Conservation (phyloP, 345 rosid species). For the Aethionema arabicum region DNA sequence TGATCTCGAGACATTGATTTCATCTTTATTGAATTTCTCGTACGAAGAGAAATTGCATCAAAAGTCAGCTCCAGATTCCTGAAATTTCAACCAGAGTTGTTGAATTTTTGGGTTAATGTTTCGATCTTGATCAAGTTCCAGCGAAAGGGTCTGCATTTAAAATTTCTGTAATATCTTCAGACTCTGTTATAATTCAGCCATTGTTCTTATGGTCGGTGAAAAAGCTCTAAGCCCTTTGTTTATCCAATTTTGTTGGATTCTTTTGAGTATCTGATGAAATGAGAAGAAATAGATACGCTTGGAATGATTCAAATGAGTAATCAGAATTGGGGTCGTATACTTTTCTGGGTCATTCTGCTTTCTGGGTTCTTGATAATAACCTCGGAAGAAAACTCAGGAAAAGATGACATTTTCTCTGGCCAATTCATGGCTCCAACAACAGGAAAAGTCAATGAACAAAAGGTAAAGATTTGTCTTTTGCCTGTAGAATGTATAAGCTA, state of each 20-base stretch:
- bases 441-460: conserved; percentile 46
- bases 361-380: conserved; percentile 43
- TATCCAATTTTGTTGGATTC: neutral
- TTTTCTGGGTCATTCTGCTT: conserved; percentile 39
- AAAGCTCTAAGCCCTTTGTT: conserved; percentile 5
- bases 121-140: conserved; percentile 31
- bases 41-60: neutral
- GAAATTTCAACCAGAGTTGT: conserved; percentile 24
- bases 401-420: conserved; percentile 45
- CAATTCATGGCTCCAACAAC: conserved; percentile 50
- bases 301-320: conserved; percentile 39
- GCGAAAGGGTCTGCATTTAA: conserved; percentile 17
- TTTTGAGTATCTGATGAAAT: conserved; percentile 37
- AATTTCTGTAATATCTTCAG: neutral
- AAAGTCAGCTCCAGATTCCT: conserved; percentile 31
- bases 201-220: neutral
- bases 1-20: conserved; percentile 15
- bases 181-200: neutral
- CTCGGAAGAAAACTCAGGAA: conserved; percentile 36
- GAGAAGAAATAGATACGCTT: conserved; percentile 35
- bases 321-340: conserved; percentile 22
- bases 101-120: conserved; percentile 25
- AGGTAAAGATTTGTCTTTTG: conserved; percentile 46
- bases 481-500: conserved; percentile 13
- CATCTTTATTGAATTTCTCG: conserved; percentile 26